Percentiles rank a stretch among this genome's conserved stretches.
Conservation (phyloP, 306 rosid genomes). For the Vigna radiata region DNA sequence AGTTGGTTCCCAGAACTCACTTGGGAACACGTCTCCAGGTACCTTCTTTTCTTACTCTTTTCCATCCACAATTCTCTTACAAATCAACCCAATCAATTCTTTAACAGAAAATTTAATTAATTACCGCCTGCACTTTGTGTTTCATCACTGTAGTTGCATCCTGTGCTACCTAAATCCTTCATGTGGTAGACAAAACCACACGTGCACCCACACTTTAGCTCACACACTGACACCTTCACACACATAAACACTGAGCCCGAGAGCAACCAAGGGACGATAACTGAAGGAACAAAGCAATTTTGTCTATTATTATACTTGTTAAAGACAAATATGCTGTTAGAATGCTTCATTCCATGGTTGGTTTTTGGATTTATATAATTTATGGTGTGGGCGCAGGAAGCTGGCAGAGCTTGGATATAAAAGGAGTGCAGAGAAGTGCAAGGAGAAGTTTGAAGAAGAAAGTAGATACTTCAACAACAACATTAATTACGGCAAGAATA, state of each 20-base stretch:
- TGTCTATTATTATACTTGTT: constrained; percentile 40
- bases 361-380: constrained; percentile 48
- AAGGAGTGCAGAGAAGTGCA: constrained; percentile 86
- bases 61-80: not conserved
- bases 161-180: constrained; percentile 26
- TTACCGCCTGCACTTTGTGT: constrained; percentile 26
- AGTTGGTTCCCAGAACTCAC: constrained; percentile 86
- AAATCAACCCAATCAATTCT: not conserved
- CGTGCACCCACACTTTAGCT: constrained; percentile 51
- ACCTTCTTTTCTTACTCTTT: not conserved
- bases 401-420: constrained; percentile 80
- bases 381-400: constrained; percentile 73
- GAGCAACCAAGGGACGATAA: constrained; percentile 37
- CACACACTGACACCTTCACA: constrained; percentile 44
- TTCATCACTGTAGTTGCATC: constrained; percentile 21
- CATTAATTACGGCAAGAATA: constrained; percentile 58
- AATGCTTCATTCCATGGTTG: constrained; percentile 47
- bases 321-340: constrained; percentile 35
- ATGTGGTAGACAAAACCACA: constrained; percentile 54
- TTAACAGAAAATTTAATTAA: constrained; percentile 8
- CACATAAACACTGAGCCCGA: constrained; percentile 28
- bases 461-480: constrained; percentile 69
- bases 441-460: constrained; percentile 90
- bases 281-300: constrained; percentile 6
- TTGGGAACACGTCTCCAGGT: constrained; percentile 95